Evolutionary conservation across 1,284 basidiomycete genomes (phyloP).

Genomic region (Amylostereum areolatum): DNA sequence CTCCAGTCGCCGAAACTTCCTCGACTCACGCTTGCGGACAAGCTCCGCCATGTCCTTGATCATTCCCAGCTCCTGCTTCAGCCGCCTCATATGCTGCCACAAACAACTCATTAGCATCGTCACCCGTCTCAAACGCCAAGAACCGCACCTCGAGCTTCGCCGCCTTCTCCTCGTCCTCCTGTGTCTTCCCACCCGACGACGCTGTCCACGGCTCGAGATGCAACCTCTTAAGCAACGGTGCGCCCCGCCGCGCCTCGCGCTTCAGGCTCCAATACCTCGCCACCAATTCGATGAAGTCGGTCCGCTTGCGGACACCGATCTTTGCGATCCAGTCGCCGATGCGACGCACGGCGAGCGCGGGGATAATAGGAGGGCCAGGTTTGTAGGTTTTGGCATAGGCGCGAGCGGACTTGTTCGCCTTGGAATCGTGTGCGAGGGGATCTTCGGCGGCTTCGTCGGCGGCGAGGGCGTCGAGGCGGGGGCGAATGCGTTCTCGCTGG

Average conservation of each 20-base stretch:
- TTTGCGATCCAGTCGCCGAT: constrained; percentile 76
- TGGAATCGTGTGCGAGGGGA: constrained; percentile 23
- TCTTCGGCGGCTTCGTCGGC: constrained; percentile 26
- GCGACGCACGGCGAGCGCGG: constrained; percentile 66
- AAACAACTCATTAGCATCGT: constrained; percentile 5
- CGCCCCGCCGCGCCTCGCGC: constrained; percentile 87
- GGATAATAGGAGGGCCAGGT: constrained; percentile 72
- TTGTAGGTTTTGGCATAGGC: constrained; percentile 80
- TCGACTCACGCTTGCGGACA: constrained; percentile 76
- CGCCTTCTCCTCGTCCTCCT: constrained; percentile 80
- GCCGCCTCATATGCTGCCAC: constrained; percentile 59
- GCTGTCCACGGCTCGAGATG: constrained; percentile 99
- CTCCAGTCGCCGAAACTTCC: constrained; percentile 74
- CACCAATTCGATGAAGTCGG: constrained; percentile 71
- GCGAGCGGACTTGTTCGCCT: constrained; percentile 64
- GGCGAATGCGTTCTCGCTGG: constrained; percentile 65
- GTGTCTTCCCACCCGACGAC: constrained; percentile 53
- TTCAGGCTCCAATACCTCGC: constrained; percentile 98
- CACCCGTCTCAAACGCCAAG: neutral
- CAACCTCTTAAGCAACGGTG: constrained; percentile 87
- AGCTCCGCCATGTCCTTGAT: constrained; percentile 70
- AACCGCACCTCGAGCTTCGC: constrained; percentile 74
- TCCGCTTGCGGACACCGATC: constrained; percentile 71
- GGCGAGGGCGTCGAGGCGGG: constrained; percentile 49
- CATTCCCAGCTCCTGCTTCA: constrained; percentile 75